A percentile compares a stretch with the other conserved stretches of the same genome.
Evolutionary conservation across 805 yeast species (phyloP).

Genomic region (Jamesozyma jinghongensis): DNA sequence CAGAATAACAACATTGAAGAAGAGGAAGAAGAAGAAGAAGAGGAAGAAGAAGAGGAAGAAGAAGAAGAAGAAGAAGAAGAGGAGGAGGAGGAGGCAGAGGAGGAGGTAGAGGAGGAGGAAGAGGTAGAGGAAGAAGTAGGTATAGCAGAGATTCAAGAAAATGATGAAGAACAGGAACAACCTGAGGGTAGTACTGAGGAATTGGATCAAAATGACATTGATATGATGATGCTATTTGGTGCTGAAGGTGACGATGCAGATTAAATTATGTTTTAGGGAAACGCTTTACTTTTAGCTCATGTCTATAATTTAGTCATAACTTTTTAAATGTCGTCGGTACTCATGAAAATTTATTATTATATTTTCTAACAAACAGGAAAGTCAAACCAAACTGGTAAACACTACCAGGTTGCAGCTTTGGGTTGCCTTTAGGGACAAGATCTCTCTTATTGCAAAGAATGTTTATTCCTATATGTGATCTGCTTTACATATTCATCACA

Average conservation of each 20-base stretch:
- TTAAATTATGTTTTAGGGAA: no score
- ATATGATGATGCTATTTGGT: conserved; percentile 33
- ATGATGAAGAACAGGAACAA: conserved; percentile 7
- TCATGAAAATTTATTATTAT: no score
- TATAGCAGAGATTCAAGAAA: conserved; percentile 27
- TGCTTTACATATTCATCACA: no score
- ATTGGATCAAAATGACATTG: conserved; percentile 30
- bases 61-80: conserved; percentile 32
- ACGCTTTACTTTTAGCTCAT: no score
- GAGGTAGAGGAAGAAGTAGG: conserved; percentile 21
- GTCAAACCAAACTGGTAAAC: no score
- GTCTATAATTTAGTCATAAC: no score
- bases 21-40: conserved; percentile 28
- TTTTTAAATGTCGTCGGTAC: no score
- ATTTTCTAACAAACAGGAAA: no score
- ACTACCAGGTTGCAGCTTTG: no score
- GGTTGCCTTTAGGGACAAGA: no score
- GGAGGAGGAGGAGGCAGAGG: conserved; percentile 28
- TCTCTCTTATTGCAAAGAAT: no score
- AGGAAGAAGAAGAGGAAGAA: conserved; percentile 27
- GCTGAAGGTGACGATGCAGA: conserved; percentile 26
- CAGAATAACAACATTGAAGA: conserved; percentile 30
- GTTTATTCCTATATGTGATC: no score
- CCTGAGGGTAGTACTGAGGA: conserved; percentile 8
- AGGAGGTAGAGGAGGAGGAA: conserved; percentile 13